These are phyloP conservation scores for Fusarium sp. DNA, from an alignment of 2,329 filamentous ascomycete genomes.

Conservation along the genomic window DNA sequence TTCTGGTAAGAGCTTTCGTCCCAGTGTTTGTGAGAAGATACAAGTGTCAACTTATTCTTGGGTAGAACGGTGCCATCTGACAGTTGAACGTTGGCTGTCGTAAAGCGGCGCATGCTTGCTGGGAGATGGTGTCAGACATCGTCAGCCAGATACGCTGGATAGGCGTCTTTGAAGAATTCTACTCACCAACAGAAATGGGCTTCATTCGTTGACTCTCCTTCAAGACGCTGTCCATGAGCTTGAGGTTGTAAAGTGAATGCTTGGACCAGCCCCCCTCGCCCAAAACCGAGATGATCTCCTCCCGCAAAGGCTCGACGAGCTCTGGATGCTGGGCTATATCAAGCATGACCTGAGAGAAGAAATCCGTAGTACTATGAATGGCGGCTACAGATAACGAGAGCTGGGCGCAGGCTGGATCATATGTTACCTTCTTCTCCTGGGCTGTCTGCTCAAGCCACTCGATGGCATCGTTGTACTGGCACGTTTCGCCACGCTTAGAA, in stretches of 20 bases:
- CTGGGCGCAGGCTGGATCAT: neutral
- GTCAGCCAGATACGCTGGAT: neutral
- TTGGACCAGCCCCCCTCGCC: neutral
- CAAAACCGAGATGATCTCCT: neutral
- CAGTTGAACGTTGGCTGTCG: neutral
- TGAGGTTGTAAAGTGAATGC: neutral
- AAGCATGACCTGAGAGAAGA: neutral
- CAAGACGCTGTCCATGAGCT: slow-evolving; percentile 3
- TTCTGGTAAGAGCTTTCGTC: slow-evolving; percentile 7
- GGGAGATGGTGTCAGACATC: no score
- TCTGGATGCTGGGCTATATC: neutral
- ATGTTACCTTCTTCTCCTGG: neutral
- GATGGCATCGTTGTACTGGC: slow-evolving; percentile 4
- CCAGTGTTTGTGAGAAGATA: neutral
- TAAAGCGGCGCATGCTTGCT: neutral
- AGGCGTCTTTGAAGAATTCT: neutral
- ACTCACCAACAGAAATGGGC: neutral
- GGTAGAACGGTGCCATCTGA: neutral
- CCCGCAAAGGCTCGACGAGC: neutral
- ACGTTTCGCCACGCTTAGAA: no score
- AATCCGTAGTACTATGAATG: slow-evolving; percentile 2
- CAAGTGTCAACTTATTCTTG: neutral
- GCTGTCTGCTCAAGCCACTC: slow-evolving; percentile 7
- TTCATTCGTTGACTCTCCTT: slow-evolving; percentile 3
- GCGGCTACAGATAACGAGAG: slow-evolving; percentile 1